Conservation (phyloP, 306 rosid species). For the Fragaria ananassa region DNA sequence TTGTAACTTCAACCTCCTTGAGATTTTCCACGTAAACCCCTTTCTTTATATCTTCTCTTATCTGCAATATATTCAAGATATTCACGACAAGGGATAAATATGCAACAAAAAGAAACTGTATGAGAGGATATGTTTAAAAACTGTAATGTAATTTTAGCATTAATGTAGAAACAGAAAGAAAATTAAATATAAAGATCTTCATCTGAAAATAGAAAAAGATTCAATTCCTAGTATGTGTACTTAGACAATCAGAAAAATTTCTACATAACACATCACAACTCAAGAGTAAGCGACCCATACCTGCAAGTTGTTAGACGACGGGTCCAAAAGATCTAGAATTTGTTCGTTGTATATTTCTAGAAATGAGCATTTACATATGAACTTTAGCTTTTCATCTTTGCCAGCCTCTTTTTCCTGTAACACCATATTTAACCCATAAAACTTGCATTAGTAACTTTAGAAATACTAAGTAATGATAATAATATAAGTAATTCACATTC, state of each 20-base stretch:
- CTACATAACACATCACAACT: background rate
- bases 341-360: constrained; percentile 96
- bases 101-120: background rate
- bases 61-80: constrained; percentile 39
- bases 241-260: background rate
- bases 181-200: background rate
- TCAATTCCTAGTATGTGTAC: background rate
- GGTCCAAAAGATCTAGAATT: constrained; percentile 94
- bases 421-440: constrained; percentile 6
- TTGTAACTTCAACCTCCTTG: constrained; percentile 81
- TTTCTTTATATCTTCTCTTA: constrained; percentile 92
- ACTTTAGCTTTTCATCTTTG: constrained; percentile 83
- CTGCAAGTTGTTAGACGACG: constrained; percentile 84
- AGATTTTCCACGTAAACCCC: constrained; percentile 93
- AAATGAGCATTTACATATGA: constrained; percentile 85
- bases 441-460: background rate
- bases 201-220: background rate
- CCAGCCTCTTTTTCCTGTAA: constrained; percentile 84
- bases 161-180: background rate
- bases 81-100: background rate
- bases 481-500: background rate
- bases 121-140: background rate
- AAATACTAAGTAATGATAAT: background rate
- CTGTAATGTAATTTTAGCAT: background rate
- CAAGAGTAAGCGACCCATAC: constrained; percentile 34